Evolutionary conservation across 2,329 filamentous ascomycete species (phyloP).

Genomic region (Cryphonectria radicalis): DNA sequence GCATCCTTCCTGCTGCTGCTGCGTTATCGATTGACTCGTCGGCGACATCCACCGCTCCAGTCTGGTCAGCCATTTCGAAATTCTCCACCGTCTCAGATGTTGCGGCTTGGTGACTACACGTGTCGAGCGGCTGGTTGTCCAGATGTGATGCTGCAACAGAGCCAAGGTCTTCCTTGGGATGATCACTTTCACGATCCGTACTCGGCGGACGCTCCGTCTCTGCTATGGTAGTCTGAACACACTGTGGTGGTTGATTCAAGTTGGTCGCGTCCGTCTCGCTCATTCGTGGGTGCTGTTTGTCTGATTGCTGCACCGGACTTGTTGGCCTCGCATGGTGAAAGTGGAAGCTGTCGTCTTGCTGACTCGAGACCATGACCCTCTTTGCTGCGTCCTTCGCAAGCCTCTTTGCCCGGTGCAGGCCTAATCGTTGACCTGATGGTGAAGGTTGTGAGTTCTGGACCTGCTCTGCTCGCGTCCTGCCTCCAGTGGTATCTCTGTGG

Average conservation of each 20-base stretch:
- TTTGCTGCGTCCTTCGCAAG: neutral
- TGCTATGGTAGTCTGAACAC: neutral
- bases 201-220: neutral
- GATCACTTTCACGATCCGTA: neutral
- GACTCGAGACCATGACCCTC: conserved; percentile 20
- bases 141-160: neutral
- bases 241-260: neutral
- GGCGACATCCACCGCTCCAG: too few relatives aligned
- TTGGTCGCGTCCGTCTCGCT: neutral
- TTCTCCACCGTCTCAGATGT: neutral
- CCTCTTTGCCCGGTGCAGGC: neutral
- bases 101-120: neutral
- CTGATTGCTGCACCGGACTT: neutral
- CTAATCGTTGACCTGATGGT: neutral
- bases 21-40: neutral
- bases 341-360: conserved; percentile 41
- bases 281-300: neutral
- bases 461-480: neutral
- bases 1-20: neutral
- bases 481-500: neutral
- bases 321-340: conserved; percentile 35
- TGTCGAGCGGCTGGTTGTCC: neutral
- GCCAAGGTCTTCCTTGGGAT: neutral
- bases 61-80: neutral
- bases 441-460: conserved; percentile 6